Evolutionary conservation across 768 basidiomycete genomes (phyloP).

Genomic region (Stropharia rugosoannulata): DNA sequence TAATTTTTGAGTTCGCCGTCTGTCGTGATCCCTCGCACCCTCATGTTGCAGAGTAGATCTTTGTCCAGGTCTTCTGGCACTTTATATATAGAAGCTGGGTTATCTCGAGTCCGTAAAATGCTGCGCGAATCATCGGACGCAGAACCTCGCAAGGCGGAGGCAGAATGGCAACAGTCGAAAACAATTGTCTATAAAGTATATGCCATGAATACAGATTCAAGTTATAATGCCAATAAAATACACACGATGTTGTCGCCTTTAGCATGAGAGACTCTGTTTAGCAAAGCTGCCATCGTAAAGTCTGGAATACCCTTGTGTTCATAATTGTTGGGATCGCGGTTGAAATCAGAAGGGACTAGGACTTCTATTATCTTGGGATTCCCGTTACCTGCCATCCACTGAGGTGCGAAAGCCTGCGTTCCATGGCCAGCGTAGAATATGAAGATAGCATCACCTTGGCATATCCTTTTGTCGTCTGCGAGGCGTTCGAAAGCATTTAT

Average conservation of each 20-base stretch:
- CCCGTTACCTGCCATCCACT: neutral
- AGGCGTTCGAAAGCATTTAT: constrained; percentile 5
- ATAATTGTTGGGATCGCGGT: neutral
- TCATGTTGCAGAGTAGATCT: neutral
- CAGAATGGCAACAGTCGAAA: constrained; percentile 18
- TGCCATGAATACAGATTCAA: no score
- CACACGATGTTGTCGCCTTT: constrained; percentile 20
- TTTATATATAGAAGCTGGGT: neutral
- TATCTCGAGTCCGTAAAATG: neutral
- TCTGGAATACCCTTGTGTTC: constrained; percentile 7
- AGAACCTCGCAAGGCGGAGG: neutral
- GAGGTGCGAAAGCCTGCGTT: neutral
- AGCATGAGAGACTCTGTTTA: constrained; percentile 2
- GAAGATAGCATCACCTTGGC: constrained; percentile 3
- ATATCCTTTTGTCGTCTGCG: neutral
- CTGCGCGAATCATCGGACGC: no score
- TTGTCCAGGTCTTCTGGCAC: neutral
- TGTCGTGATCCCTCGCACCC: neutral
- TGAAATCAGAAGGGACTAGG: constrained; percentile 5
- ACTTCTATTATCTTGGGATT: neutral
- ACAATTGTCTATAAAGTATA: constrained; percentile 10
- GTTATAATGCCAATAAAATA: neutral
- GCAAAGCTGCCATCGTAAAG: constrained; percentile 8
- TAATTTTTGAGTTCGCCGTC: neutral
- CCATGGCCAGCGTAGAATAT: constrained; percentile 14